phyloP scores from a whole-genome alignment of 768 basidiomycete species.

The Kwoniella dendrophila region DNA sequence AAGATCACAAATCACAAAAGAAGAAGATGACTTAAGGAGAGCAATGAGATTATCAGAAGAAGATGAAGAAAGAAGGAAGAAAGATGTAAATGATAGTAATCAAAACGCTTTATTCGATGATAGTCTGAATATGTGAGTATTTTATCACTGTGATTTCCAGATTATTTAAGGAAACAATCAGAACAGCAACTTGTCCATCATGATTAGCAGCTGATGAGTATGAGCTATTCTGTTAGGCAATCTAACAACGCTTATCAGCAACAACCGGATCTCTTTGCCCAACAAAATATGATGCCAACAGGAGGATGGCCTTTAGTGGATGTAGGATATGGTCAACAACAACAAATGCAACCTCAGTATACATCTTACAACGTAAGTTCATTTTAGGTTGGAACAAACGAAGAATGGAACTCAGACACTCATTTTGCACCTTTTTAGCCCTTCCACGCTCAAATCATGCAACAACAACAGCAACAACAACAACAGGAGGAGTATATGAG shows the following conservation, averaged over 20 bases:
- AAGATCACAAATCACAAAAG: conserved; percentile 61
- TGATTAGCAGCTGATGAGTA: not conserved
- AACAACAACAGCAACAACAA: conserved; percentile 74
- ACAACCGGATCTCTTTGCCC: conserved; percentile 60
- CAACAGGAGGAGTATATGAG: conserved; percentile 59
- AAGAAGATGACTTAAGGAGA: conserved; percentile 76
- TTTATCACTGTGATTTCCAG: no score
- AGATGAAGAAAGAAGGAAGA: conserved; percentile 77
- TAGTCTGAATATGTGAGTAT: conserved; percentile 73
- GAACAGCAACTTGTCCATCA: not conserved
- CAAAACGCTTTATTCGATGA: conserved; percentile 82
- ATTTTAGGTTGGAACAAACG: conserved; percentile 40
- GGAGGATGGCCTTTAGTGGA: conserved; percentile 52
- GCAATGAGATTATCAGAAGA: conserved; percentile 86
- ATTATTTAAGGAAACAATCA: no score
- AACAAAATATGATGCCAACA: conserved; percentile 56
- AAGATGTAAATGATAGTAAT: conserved; percentile 73
- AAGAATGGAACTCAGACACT: not conserved
- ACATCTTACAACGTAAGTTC: conserved; percentile 78
- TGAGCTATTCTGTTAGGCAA: not conserved
- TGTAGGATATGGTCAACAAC: conserved; percentile 60
- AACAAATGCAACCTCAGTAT: conserved; percentile 84
- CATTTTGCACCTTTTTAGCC: conserved; percentile 32
- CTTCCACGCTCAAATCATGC: conserved; percentile 75
- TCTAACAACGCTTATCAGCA: conserved; percentile 47